A percentile compares a stretch with the other conserved stretches of the same genome.
phyloP scores from a whole-genome alignment of 768 basidiomycete species.

The Coprinellus aureogranulatus region DNA sequence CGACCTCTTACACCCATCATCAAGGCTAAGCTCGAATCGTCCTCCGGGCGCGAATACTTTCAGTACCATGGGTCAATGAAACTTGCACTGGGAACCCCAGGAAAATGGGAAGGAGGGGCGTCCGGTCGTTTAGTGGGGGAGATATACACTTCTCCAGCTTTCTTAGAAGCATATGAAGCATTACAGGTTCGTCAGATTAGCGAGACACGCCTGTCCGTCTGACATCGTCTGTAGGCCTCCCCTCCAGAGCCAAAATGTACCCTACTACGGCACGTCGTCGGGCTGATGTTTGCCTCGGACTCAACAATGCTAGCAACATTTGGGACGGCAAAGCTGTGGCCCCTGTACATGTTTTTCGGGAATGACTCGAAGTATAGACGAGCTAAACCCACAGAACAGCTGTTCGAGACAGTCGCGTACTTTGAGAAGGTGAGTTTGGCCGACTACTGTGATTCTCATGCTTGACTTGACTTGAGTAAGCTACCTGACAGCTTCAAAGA shows the following conservation, averaged over 20 bases:
- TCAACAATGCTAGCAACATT: constrained; percentile 31
- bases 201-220: background rate
- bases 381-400: constrained; percentile 18
- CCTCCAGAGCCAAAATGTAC: constrained; percentile 3
- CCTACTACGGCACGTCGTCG: constrained; percentile 17
- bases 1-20: constrained; percentile 23
- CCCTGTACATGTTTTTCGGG: constrained; percentile 30
- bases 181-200: too few relatives aligned
- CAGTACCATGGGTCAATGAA: constrained; percentile 16
- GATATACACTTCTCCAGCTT: constrained; percentile 18
- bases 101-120: constrained; percentile 9
- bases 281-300: constrained; percentile 31
- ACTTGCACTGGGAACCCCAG: constrained; percentile 7
- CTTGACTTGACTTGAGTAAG: background rate
- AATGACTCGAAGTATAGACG: constrained; percentile 38
- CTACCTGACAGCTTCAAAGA: constrained; percentile 2
- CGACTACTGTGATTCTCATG: background rate
- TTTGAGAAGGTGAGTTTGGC: background rate
- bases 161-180: constrained; percentile 14
- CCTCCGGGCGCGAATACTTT: constrained; percentile 13
- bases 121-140: constrained; percentile 14
- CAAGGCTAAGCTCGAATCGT: constrained; percentile 17
- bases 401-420: constrained; percentile 22
- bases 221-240: background rate
- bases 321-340: constrained; percentile 31